Evolutionary conservation across 1,284 basidiomycete genomes (phyloP).

Genomic region (Xanthoconium separans): DNA sequence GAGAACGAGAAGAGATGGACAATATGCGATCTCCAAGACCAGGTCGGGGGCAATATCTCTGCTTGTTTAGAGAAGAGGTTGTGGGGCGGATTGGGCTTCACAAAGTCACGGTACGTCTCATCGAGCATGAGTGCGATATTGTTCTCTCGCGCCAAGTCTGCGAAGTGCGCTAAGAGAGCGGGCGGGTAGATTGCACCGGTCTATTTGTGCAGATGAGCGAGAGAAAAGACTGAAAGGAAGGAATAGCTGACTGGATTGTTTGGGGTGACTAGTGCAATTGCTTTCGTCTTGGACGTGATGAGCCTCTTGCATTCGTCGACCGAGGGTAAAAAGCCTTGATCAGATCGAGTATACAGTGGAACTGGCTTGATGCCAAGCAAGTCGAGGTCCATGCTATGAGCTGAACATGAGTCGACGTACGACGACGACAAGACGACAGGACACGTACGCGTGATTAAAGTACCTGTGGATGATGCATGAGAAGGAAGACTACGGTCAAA

Average conservation of each 20-base stretch:
- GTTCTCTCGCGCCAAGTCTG: slow-evolving; percentile 54
- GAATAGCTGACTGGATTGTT: slow-evolving; percentile 61
- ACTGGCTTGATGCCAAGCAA: slow-evolving; percentile 65
- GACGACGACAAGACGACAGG: slow-evolving; percentile 2
- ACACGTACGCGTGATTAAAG: slow-evolving; percentile 69
- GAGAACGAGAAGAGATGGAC: slow-evolving; percentile 81
- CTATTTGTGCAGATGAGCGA: slow-evolving; percentile 38
- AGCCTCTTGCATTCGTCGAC: slow-evolving; percentile 46
- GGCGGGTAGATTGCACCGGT: slow-evolving; percentile 77
- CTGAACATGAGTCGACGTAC: slow-evolving; percentile 1
- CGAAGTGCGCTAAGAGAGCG: slow-evolving; percentile 61
- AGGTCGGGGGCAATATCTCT: neutral
- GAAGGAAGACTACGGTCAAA: slow-evolving; percentile 2
- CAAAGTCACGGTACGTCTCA: slow-evolving; percentile 88
- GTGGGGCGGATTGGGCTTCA: slow-evolving; percentile 56
- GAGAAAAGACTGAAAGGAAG: neutral
- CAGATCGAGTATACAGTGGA: slow-evolving; percentile 56
- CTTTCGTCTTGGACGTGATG: slow-evolving; percentile 60
- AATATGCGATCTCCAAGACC: slow-evolving; percentile 59
- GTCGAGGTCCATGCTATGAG: slow-evolving; percentile 66
- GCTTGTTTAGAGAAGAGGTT: slow-evolving; percentile 37
- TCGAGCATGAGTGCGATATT: slow-evolving; percentile 80
- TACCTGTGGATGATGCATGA: slow-evolving; percentile 46
- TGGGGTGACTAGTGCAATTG: slow-evolving; percentile 74
- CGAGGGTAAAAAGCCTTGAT: slow-evolving; percentile 62